Base-by-base conservation (phyloP, 2,329 filamentous ascomycete species). In the Sarocladiaceae sp. region DNA sequence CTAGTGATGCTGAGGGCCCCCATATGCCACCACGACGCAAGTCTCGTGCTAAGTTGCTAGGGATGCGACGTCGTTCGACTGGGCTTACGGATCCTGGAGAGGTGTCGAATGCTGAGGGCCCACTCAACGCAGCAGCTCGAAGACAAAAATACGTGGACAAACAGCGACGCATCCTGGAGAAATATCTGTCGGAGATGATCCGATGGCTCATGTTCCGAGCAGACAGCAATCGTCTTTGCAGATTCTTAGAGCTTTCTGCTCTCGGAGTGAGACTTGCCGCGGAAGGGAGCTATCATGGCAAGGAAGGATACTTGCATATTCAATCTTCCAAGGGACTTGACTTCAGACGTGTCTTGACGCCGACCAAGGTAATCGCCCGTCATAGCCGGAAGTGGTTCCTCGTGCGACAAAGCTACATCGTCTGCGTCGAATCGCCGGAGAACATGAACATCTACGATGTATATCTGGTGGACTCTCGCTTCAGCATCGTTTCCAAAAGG, bases 391-490 rank as follows among this genome's bases (percentile, higher is more conserved):
- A 97, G 67, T 99, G 94, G 94, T 99, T 99, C 66, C 76, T 97
- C 18, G 91, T 99, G n/a, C 80, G 94, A 50, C 92, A 97, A 69
- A 97, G 91, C 72, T 99, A 99, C 64, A 86, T 99, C 54, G 93
- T 96, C 40, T 97, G 93, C 60, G 92, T 97, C n/a, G 93, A 97
- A 65, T 97, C 94, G 0, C 94, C 94, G 0, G 93, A 97, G 66
- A 96, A 96, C 61, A 96, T 97, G 88, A 93, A 96, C 62, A 95
- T 97, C 29, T 97, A 96, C 66, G 95, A 99, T 70, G 94, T 99
- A 20, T 97, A 97, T 67, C 78, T 99, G n/a, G 89, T 97, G 23
- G 94, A 99, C 64, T 80, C 88, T 1, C 86, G 88, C 61, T 99
- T 99, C 70, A 78, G 81, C 50, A 84, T 97, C 48, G 84, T 91